Base-by-base conservation (phyloP, 2,329 filamentous ascomycete species). In the Periglandula ipomoeae region DNA sequence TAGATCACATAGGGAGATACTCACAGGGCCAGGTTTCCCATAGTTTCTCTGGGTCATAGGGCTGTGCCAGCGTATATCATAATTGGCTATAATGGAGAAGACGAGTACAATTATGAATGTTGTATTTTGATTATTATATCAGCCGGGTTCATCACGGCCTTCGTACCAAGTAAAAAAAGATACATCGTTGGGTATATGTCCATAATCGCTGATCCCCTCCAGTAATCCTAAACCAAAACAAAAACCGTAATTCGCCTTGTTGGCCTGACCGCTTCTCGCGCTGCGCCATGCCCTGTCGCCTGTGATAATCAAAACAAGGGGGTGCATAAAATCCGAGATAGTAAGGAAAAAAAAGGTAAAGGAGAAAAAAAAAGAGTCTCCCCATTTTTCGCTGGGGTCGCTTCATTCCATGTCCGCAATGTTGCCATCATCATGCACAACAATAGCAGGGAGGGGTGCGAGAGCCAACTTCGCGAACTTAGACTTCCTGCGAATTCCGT, bases 401-500 rank as follows among this genome's bases (percentile, higher is more conserved):
- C n/a, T 20, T 34, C 19, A 46, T 38, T 46, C 38, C 23, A 26
- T 39, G 20, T 44, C 30, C 4, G 30, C 30, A 8, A 39, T 23
- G 26, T 49, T 39, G 19, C 37, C 45, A 9, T 44, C 40, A 5
- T 47, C 34, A 41, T n/a, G 39, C 24, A 34, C 23, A 8, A n/a
- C 41, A 11, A 23, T 20, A 10, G 23, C 15, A 1, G 17, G 41
- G 15, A 13, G 15, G 2, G 11, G 34, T 22, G 39, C 23, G 13
- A 13, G 45, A 34, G 27, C 20, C 2, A 19, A 11, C 2, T 22
- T 19, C 2, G 17, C 32, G 5, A 46, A 37, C 22, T 45, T 48
- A 9, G 30, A 10, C n/a, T 34, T 51, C 13, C 46, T 46, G 30
- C 50, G 26, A 13, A 51, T 26, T n/a, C 20, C 46, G 6, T 45